Conservation (phyloP, 169 alveolate species). For the Eimeria falciformis region DNA sequence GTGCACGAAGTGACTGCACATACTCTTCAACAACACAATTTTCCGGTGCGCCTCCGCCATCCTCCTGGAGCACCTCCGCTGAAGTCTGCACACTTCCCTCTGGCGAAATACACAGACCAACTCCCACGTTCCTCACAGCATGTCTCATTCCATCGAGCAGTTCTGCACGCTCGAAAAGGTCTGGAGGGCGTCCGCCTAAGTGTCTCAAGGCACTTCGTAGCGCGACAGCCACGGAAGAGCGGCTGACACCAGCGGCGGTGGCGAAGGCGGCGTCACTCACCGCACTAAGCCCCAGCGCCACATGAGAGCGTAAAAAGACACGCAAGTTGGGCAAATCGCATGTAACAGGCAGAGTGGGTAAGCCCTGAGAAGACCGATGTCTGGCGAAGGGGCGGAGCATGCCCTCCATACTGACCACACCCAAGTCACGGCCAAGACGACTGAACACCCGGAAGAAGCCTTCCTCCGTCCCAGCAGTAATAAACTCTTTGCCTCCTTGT, state of each 20-base stretch:
- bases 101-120: constrained; percentile 15
- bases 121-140: constrained; percentile 42
- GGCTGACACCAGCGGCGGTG: constrained; percentile 72
- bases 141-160: constrained; percentile 58
- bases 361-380: constrained; percentile 45
- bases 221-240: constrained; percentile 38
- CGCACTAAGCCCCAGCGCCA: constrained; percentile 67
- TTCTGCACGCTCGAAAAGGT: constrained; percentile 37
- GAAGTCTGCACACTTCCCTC: constrained; percentile 39
- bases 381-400: constrained; percentile 62
- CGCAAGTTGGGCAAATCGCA: constrained; percentile 53
- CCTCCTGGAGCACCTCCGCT: constrained; percentile 29
- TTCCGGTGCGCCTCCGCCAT: constrained; percentile 52
- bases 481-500: constrained; percentile 46
- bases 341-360: constrained; percentile 36
- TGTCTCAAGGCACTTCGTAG: constrained; percentile 61
- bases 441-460: constrained; percentile 67
- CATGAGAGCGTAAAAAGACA: constrained; percentile 57
- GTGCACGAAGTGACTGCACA: constrained; percentile 77
- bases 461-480: constrained; percentile 76
- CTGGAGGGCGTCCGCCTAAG: constrained; percentile 30
- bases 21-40: constrained; percentile 62
- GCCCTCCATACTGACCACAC: constrained; percentile 63
- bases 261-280: constrained; percentile 70
- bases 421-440: constrained; percentile 68